A percentile compares a stretch with the other conserved stretches of the same genome.
These are phyloP conservation scores for Meyerozyma elateridarum DNA, from an alignment of 1,139 yeast species.

Conservation along the genomic window DNA sequence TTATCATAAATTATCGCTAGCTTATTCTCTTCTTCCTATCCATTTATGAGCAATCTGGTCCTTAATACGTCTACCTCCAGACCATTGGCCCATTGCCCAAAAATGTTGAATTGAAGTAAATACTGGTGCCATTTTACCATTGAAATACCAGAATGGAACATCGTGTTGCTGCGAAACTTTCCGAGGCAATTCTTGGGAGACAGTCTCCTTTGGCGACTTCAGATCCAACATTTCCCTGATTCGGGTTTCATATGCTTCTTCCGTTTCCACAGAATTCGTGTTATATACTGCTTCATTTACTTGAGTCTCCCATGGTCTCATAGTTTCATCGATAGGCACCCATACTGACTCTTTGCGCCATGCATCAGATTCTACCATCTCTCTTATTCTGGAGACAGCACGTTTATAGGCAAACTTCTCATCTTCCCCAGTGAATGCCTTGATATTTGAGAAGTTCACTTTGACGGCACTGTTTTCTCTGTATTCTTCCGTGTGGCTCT, in stretches of 20 bases:
- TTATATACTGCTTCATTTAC: conserved; percentile 2
- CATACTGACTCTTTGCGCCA: conserved; percentile 51
- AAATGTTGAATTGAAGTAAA: conserved; percentile 47
- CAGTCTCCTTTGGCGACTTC: conserved; percentile 11
- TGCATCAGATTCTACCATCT: conserved; percentile 54
- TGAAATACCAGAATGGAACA: conserved; percentile 27
- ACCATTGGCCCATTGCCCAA: conserved; percentile 55
- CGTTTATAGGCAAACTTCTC: conserved; percentile 71
- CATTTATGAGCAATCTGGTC: conserved; percentile 51
- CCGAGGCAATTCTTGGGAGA: conserved; percentile 19
- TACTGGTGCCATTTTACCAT: conserved; percentile 39
- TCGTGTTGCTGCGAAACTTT: conserved; percentile 20
- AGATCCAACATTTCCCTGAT: conserved; percentile 8
- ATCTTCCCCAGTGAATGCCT: conserved; percentile 72
- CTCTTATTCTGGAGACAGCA: conserved; percentile 64
- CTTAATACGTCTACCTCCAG: conserved; percentile 43
- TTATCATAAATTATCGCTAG: too few species aligned
- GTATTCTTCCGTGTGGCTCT: conserved; percentile 31
- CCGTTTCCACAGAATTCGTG: background rate
- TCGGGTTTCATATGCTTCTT: conserved; percentile 6
- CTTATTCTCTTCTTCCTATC: conserved; percentile 23
- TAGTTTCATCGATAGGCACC: conserved; percentile 48
- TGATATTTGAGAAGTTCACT: conserved; percentile 42
- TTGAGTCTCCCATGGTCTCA: conserved; percentile 61
- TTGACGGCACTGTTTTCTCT: conserved; percentile 19